Conservation (phyloP, 352 stramenopile genomes). For the Blastocystis sp. region DNA sequence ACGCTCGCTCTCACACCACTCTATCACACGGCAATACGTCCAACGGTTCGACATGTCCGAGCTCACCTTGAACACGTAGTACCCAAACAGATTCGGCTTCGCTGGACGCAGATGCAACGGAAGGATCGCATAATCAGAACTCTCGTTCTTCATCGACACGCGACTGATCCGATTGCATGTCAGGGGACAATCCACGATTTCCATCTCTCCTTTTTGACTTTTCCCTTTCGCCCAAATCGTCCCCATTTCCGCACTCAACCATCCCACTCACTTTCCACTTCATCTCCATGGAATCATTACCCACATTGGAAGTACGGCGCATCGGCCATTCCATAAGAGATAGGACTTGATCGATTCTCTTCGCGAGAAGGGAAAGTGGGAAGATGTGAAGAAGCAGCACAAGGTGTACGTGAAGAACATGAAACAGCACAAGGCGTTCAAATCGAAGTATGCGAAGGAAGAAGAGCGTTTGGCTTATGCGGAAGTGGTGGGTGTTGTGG, state of each 20-base stretch:
- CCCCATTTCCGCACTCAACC: not conserved
- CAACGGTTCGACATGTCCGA: not conserved
- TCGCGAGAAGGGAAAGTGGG: not conserved
- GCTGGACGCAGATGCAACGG: not conserved
- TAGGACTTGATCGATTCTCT: slow-evolving; percentile 14
- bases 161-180: not conserved
- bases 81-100: not conserved
- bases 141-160: not conserved
- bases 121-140: slow-evolving; percentile 5
- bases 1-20: not conserved
- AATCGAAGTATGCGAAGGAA: not conserved
- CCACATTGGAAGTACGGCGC: too few species aligned
- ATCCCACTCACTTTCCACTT: too few species aligned
- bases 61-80: not conserved
- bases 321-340: not conserved
- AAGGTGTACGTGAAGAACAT: not conserved
- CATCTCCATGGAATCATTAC: too few species aligned
- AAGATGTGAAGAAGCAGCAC: slow-evolving; percentile 37
- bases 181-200: not conserved
- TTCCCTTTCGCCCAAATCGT: not conserved
- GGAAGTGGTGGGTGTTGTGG: slow-evolving; percentile 1
- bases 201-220: not conserved
- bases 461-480: slow-evolving; percentile 30
- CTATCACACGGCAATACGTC: not conserved
- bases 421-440: slow-evolving; percentile 34